Percentiles rank a stretch among this genome's conserved stretches.
phyloP scores from a whole-genome alignment of 2,329 filamentous ascomycete species.

The Alternaria burnsii region DNA sequence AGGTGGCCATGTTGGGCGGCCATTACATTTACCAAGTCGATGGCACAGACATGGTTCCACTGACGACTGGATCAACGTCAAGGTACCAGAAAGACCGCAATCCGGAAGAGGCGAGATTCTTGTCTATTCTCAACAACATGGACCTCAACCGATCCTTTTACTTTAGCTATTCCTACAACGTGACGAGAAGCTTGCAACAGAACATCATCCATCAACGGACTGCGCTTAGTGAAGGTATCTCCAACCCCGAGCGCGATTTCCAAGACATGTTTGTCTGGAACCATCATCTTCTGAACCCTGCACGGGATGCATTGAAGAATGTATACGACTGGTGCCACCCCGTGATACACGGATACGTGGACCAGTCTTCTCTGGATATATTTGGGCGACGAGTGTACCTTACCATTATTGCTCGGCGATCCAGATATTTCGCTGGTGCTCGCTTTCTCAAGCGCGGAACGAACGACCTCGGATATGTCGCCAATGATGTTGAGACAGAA shows the following conservation, averaged over 20 bases:
- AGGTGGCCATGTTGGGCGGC: slow-evolving; percentile 93
- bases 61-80: slow-evolving; percentile 74
- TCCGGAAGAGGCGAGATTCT: slow-evolving; percentile 86
- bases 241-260: slow-evolving; percentile 70
- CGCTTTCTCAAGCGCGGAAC: slow-evolving; percentile 93
- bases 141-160: slow-evolving; percentile 94
- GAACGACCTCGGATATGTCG: slow-evolving; percentile 94
- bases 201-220: slow-evolving; percentile 86
- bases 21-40: slow-evolving; percentile 97
- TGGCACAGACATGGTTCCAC: slow-evolving; percentile 86
- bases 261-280: slow-evolving; percentile 99
- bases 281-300: slow-evolving; percentile 83
- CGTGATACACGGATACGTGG: slow-evolving; percentile 94
- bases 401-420: slow-evolving; percentile 90
- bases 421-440: slow-evolving; percentile 91
- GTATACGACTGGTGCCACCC: slow-evolving; percentile 96
- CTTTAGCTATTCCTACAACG: slow-evolving; percentile 98
- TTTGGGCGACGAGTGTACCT: slow-evolving; percentile 92
- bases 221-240: slow-evolving; percentile 70
- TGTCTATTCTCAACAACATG: slow-evolving; percentile 87
- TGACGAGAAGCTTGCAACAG: slow-evolving; percentile 89
- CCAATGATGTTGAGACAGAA: slow-evolving; percentile 98
- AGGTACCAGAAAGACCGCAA: slow-evolving; percentile 82
- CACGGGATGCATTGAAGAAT: slow-evolving; percentile 73
- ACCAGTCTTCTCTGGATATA: slow-evolving; percentile 78